These are phyloP conservation scores for Dichotomocladium elegans DNA, from an alignment of 371 early-diverging fungal species.

Conservation along the genomic window DNA sequence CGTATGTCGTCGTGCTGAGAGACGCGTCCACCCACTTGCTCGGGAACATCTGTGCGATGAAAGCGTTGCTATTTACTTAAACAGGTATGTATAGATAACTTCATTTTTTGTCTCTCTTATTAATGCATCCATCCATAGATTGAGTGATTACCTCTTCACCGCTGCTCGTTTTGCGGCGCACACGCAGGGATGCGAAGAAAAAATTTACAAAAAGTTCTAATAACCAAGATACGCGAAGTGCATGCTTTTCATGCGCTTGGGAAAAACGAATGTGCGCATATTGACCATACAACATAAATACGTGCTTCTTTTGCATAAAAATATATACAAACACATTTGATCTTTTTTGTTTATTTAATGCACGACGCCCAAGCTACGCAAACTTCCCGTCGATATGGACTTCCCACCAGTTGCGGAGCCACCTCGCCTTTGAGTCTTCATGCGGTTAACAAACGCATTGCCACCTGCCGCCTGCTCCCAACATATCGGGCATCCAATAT, in stretches of 20 bases:
- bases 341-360: conserved; percentile 20
- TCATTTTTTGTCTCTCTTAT: background rate
- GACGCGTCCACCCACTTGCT: conserved; percentile 75
- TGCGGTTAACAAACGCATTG: conserved; percentile 47
- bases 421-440: conserved; percentile 33
- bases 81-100: too few species aligned
- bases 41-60: conserved; percentile 58
- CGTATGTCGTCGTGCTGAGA: conserved; percentile 85
- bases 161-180: conserved; percentile 81
- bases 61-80: conserved; percentile 66
- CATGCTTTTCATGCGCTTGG: too few species aligned
- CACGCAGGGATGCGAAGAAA: conserved; percentile 62
- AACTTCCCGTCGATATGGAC: conserved; percentile 14
- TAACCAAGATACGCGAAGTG: too few species aligned
- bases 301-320: too few species aligned
- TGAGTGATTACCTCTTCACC: conserved; percentile 88
- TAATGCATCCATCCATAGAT: conserved; percentile 36
- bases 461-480: conserved; percentile 51
- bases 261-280: too few species aligned
- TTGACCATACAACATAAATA: too few species aligned
- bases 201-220: conserved; percentile 56
- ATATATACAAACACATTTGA: background rate
- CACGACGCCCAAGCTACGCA: conserved; percentile 39
- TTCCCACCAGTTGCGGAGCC: background rate
- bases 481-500: conserved; percentile 54